Evolutionary conservation across 1,284 basidiomycete species (phyloP).

Genomic region (Ustilago trichophora): DNA sequence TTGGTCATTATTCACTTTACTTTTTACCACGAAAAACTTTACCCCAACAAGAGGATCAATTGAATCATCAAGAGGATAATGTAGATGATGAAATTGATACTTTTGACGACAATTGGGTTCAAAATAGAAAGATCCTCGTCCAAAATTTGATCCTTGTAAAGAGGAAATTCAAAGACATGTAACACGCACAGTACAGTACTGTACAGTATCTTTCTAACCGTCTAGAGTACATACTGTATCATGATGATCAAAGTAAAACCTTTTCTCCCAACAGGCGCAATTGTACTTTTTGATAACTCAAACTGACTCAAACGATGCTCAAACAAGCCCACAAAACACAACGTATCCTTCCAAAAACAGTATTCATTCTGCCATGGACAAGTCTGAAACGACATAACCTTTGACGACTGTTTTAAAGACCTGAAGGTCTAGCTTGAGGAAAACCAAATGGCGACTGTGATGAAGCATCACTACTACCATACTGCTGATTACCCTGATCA

Average conservation of each 20-base stretch:
- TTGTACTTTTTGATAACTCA: no score
- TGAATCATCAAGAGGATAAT: slow-evolving; percentile 38
- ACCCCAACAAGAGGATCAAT: slow-evolving; percentile 31
- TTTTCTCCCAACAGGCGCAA: no score
- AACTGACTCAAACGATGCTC: no score
- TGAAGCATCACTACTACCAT: not conserved
- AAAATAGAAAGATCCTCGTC: not conserved
- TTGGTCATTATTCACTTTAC: slow-evolving; percentile 23
- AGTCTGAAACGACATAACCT: no score
- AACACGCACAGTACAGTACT: no score
- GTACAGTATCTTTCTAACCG: no score
- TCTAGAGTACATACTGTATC: no score
- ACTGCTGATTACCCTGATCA: slow-evolving; percentile 10
- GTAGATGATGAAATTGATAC: slow-evolving; percentile 39
- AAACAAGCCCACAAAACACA: no score
- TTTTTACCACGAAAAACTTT: slow-evolving; percentile 28
- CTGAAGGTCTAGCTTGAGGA: slow-evolving; percentile 19
- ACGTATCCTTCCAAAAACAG: no score
- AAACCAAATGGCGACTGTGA: slow-evolving; percentile 27
- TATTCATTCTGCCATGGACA: no score
- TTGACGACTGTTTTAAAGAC: no score
- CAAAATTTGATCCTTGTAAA: slow-evolving; percentile 13
- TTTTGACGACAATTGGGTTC: slow-evolving; percentile 20
- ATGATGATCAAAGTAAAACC: no score
- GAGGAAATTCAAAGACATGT: not conserved